These are phyloP conservation scores for Lactarius psammicola DNA, from an alignment of 768 basidiomycete genomes.

Conservation along the genomic window DNA sequence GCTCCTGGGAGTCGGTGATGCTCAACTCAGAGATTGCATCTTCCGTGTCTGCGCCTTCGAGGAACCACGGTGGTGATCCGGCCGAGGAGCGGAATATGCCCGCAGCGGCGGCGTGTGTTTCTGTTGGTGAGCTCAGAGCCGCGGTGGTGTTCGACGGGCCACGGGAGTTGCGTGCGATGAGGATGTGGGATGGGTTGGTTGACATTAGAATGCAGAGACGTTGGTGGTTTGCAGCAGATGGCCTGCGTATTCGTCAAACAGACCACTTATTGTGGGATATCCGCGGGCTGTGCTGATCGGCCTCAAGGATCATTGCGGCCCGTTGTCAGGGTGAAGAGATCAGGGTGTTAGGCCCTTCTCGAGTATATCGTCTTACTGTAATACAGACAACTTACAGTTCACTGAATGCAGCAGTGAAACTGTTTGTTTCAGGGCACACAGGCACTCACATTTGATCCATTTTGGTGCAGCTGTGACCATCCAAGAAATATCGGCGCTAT, in stretches of 20 bases:
- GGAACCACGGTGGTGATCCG: constrained; percentile 75
- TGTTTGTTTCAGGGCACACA: background rate
- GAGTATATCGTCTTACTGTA: background rate
- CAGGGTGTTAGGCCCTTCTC: background rate
- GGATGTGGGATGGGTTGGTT: constrained; percentile 82
- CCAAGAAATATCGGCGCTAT: constrained; percentile 33
- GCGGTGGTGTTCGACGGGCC: constrained; percentile 75
- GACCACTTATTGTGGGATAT: background rate
- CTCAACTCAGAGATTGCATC: constrained; percentile 68
- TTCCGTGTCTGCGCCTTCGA: constrained; percentile 70
- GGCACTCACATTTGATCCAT: background rate
- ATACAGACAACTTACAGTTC: background rate
- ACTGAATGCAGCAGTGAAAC: background rate
- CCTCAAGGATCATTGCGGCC: background rate
- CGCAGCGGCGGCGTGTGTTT: constrained; percentile 84
- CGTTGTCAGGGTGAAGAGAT: background rate
- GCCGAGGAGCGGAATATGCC: constrained; percentile 76
- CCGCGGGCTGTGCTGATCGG: background rate
- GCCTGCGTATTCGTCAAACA: background rate
- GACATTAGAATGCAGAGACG: constrained; percentile 40
- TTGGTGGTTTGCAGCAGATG: background rate
- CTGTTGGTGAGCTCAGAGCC: constrained; percentile 78
- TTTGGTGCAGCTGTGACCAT: background rate
- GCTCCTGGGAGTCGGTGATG: constrained; percentile 57
- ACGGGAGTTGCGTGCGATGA: constrained; percentile 83